Percentiles rank a stretch among this genome's conserved stretches.
phyloP scores from a whole-genome alignment of 2,329 filamentous ascomycete species.

The Coniochaeta hoffmannii region DNA sequence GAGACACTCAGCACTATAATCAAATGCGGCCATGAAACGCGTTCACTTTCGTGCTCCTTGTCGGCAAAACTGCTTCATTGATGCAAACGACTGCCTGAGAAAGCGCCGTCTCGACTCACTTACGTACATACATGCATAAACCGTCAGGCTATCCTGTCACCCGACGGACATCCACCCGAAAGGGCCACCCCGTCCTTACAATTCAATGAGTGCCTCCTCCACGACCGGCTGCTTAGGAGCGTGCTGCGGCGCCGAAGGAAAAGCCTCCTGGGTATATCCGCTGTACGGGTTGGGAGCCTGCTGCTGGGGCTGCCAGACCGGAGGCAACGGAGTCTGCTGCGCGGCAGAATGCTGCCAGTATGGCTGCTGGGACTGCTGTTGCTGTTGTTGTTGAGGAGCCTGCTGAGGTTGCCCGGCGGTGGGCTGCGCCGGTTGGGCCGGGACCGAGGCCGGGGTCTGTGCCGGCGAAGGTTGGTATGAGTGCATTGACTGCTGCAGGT shows the following conservation, averaged over 20 bases:
- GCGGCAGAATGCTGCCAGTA: slow-evolving; percentile 41
- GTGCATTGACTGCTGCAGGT: slow-evolving; percentile 38
- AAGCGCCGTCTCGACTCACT: not conserved
- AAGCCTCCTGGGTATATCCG: slow-evolving; percentile 51
- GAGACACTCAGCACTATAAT: no score
- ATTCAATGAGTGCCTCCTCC: slow-evolving; percentile 75
- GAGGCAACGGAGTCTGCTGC: slow-evolving; percentile 30
- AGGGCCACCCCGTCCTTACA: slow-evolving; percentile 34
- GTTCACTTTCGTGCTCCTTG: no score
- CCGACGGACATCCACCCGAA: not conserved
- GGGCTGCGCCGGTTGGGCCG: slow-evolving; percentile 22
- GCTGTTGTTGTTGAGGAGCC: slow-evolving; percentile 19
- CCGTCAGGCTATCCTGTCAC: not conserved
- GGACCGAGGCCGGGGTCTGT: slow-evolving; percentile 29
- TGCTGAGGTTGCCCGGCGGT: slow-evolving; percentile 22
- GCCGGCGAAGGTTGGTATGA: slow-evolving; percentile 36
- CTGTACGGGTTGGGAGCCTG: slow-evolving; percentile 39
- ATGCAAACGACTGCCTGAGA: no score
- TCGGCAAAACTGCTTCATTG: no score
- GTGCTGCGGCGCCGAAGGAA: slow-evolving; percentile 59
- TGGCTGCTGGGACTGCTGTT: slow-evolving; percentile 30
- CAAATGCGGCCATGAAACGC: no score
- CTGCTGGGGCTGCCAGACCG: slow-evolving; percentile 32
- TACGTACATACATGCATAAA: not conserved
- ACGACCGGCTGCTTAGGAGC: slow-evolving; percentile 50